A percentile compares a stretch with the other conserved stretches of the same genome.
phyloP scores from a whole-genome alignment of 2,329 filamentous ascomycete genomes.

The Catunica adiposa region DNA sequence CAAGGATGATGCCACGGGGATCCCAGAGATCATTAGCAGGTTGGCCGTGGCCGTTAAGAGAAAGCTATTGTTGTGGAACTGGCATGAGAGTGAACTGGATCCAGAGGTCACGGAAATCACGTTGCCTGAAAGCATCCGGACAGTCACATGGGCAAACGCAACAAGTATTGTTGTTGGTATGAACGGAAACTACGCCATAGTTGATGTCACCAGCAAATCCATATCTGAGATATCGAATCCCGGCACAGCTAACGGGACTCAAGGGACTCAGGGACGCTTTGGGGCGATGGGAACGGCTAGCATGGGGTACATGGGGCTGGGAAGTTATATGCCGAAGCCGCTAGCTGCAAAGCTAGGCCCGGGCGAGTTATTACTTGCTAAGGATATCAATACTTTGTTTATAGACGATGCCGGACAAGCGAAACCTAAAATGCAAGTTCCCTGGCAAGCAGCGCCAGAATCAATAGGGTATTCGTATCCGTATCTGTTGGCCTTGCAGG shows the following conservation, averaged over 20 bases:
- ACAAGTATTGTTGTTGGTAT: conserved; percentile 79
- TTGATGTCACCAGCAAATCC: conserved; percentile 61
- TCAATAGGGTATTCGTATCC: conserved; percentile 93
- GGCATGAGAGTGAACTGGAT: conserved; percentile 83
- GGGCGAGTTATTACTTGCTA: conserved; percentile 81
- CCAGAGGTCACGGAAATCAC: conserved; percentile 59
- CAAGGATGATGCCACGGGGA: conserved; percentile 69
- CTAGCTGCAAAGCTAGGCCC: conserved; percentile 68
- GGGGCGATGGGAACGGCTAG: conserved; percentile 68
- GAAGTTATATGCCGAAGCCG: conserved; percentile 79
- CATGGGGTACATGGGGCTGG: conserved; percentile 95
- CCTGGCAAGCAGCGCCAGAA: conserved; percentile 77
- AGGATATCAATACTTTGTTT: conserved; percentile 91
- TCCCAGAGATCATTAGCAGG: conserved; percentile 82
- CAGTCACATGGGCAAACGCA: conserved; percentile 77
- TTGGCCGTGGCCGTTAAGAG: conserved; percentile 88
- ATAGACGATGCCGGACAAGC: conserved; percentile 71
- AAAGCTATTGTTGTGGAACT: conserved; percentile 78
- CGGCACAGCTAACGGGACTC: conserved; percentile 49
- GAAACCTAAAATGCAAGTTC: conserved; percentile 72
- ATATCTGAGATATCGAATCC: conserved; percentile 66
- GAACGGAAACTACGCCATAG: conserved; percentile 78
- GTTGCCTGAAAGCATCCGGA: conserved; percentile 69
- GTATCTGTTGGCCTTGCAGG: conserved; percentile 75
- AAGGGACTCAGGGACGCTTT: conserved; percentile 53